A percentile compares a stretch with the other conserved stretches of the same genome.
Evolutionary conservation across 495 filamentous ascomycete species (phyloP).

Genomic region (Daldinia childiae): DNA sequence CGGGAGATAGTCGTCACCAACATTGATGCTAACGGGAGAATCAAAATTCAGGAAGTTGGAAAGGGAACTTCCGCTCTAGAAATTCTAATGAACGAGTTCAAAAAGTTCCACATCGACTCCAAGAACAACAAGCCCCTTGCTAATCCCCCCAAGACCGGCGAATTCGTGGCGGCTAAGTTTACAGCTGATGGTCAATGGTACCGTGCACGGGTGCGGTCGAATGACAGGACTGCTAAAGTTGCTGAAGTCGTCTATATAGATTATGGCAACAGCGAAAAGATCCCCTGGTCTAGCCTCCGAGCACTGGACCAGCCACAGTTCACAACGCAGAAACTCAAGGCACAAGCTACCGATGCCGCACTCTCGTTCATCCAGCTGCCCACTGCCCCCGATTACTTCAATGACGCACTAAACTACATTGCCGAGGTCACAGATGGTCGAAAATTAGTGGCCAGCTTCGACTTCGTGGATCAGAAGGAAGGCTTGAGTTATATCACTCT

Average conservation of each 20-base stretch:
- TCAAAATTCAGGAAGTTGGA: slow-evolving; percentile 91
- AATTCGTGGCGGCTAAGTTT: slow-evolving; percentile 90
- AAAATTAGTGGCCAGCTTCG: slow-evolving; percentile 89
- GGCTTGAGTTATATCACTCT: slow-evolving; percentile 84
- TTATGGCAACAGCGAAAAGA: slow-evolving; percentile 91
- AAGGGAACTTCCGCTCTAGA: slow-evolving; percentile 82
- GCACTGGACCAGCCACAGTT: slow-evolving; percentile 82
- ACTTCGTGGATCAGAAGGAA: slow-evolving; percentile 76
- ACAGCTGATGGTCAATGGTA: slow-evolving; percentile 91
- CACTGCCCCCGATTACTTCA: slow-evolving; percentile 76
- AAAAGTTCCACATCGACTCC: slow-evolving; percentile 80
- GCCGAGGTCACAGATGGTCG: slow-evolving; percentile 70
- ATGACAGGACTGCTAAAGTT: slow-evolving; percentile 87
- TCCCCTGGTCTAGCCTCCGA: slow-evolving; percentile 84
- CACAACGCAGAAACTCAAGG: slow-evolving; percentile 76
- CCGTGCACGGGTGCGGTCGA: slow-evolving; percentile 86
- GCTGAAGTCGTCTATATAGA: slow-evolving; percentile 94
- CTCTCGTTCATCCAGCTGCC: slow-evolving; percentile 93
- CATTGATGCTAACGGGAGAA: slow-evolving; percentile 75
- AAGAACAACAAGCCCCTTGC: slow-evolving; percentile 75
- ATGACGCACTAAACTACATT: slow-evolving; percentile 77
- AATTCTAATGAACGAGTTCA: slow-evolving; percentile 87
- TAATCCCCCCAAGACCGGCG: slow-evolving; percentile 86
- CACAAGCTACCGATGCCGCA: slow-evolving; percentile 86
- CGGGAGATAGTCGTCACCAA: slow-evolving; percentile 91